Evolutionary conservation across 73 alveolate species (phyloP).

Genomic region (Stentor coeruleus): DNA sequence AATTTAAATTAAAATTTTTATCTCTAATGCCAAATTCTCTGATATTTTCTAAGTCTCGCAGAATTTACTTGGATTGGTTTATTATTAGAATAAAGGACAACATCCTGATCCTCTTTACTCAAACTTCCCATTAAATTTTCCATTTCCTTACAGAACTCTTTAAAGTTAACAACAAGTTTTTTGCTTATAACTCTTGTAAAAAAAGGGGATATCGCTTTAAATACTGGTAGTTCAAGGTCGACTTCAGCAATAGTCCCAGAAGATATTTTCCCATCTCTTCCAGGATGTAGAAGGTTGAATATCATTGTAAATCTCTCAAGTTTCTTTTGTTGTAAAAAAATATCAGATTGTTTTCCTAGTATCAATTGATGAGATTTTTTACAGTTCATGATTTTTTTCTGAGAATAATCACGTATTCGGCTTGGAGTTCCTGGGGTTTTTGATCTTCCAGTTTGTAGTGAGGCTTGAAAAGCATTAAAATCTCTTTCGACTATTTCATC

Average conservation of each 20-base stretch:
- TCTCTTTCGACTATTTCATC: not conserved
- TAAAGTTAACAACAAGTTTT: not conserved
- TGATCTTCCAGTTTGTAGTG: not conserved
- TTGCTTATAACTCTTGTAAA: no score
- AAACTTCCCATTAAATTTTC: not conserved
- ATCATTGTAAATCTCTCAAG: not conserved
- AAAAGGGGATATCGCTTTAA: not conserved
- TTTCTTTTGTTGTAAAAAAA: no score
- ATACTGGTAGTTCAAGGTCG: not conserved
- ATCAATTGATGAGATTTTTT: not conserved
- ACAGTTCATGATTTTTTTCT: not conserved
- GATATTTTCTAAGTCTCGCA: no score
- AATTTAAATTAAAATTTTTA: no score
- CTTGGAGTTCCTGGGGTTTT: no score
- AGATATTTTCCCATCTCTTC: not conserved
- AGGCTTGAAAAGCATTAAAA: not conserved
- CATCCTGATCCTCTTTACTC: not conserved
- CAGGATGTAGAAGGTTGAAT: not conserved
- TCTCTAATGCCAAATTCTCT: no score
- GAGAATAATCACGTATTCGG: not conserved
- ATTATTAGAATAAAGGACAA: not conserved
- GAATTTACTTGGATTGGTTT: no score
- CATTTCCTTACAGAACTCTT: not conserved
- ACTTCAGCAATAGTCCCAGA: not conserved
- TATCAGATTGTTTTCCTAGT: not conserved